Base-by-base conservation (phyloP, 305 asterid genomes). In the Fraxinus floribunda region DNA sequence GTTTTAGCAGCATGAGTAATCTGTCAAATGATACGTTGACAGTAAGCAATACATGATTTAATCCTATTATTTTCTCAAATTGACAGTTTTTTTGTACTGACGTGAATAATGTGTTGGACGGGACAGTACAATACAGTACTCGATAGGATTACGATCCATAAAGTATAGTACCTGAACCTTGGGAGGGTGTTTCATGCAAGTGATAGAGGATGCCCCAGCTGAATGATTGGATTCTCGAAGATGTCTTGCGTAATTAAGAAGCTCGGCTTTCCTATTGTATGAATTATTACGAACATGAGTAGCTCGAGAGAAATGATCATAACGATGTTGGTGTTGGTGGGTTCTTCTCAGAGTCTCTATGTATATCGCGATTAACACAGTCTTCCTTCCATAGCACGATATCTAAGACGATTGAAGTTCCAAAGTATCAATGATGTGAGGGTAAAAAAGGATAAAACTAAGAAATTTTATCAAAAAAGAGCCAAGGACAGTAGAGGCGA, bases 191-290 rank as follows among this genome's bases (percentile, higher is more conserved):
- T 36, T 8, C 29, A 22, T 0, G 79, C 13, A 15, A 30, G 49
- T 62, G 29, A 2, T 62, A 6, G 80, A 77, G 9, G 70, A 77
- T 49, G 22, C 16, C 29, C 39, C 10, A 5, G 4, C 32, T 4
- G 80, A 49, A 44, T 22, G 68, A 22, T 38, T 64, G 4, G 39
- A 32, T 24, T 49, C 72, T 26, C 80, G 26, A 24, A 77, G 72
- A 9, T n/a, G 41, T 24, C 72, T 30, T 10, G 72, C 1, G 7
- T 77, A 46, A 36, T 7, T 77, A 10, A 76, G 79, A 76, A 76
- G 79, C 15, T 76, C 79, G n/a, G 79, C 72, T 77, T 77, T 77
- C 30, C 72, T 52, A n/a, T 77, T 77, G 49, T 49, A 77, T 26
- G 46, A 71, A 52, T 41, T 38, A n/a, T 52, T 22, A 6, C 10